phyloP scores from a whole-genome alignment of 2,329 filamentous ascomycete species.

The Exutisphaerella laricina region DNA sequence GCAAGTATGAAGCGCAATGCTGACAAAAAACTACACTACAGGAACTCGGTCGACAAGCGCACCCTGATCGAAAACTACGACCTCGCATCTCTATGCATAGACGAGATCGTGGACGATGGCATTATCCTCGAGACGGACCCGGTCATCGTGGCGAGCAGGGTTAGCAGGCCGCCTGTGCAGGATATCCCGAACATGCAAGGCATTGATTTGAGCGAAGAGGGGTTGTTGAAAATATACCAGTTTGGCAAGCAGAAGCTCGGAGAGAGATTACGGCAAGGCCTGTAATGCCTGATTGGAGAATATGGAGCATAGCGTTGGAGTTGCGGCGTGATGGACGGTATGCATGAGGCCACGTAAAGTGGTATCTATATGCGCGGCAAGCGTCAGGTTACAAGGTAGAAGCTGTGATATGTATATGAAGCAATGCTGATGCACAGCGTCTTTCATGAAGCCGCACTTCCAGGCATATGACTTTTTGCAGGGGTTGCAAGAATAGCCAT shows the following conservation, averaged over 20 bases:
- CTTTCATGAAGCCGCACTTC: no score
- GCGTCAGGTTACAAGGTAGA: no score
- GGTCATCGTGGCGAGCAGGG: slow-evolving; percentile 83
- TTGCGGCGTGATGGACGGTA: no score
- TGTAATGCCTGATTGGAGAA: slow-evolving; percentile 40
- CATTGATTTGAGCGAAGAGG: slow-evolving; percentile 93
- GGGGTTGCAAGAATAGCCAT: no score
- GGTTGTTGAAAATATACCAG: slow-evolving; percentile 87
- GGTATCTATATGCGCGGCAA: no score
- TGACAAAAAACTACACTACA: slow-evolving; percentile 36
- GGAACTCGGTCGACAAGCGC: slow-evolving; percentile 93
- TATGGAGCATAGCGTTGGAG: no score
- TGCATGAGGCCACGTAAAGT: no score
- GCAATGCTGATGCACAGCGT: no score
- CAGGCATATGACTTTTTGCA: no score
- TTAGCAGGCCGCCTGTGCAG: slow-evolving; percentile 84
- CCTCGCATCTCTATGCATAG: slow-evolving; percentile 84
- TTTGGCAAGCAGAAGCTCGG: slow-evolving; percentile 88
- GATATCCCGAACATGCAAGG: slow-evolving; percentile 84
- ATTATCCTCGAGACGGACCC: slow-evolving; percentile 97
- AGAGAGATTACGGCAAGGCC: slow-evolving; percentile 80
- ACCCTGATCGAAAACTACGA: slow-evolving; percentile 99
- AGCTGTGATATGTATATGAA: no score
- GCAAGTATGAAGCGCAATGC: neutral
- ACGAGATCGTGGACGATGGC: slow-evolving; percentile 92